A percentile compares a stretch with the other conserved stretches of the same genome.
phyloP scores from a whole-genome alignment of 78 protist genomes.

The Cavenderia fasciculata region DNA sequence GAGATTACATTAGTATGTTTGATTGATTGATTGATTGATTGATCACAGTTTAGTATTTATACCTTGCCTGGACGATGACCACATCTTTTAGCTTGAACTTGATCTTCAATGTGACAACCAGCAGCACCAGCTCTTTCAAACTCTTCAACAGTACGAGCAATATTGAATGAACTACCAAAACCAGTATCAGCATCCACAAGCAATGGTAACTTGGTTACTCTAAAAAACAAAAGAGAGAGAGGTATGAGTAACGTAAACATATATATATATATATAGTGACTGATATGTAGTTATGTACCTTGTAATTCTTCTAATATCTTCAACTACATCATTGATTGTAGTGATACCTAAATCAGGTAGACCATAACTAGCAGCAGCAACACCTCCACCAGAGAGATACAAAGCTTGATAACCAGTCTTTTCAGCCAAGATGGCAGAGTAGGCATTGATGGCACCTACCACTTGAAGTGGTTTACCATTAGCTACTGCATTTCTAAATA shows the following conservation, averaged over 20 bases:
- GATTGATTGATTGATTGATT: neutral
- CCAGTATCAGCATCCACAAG: slow-evolving; percentile 74
- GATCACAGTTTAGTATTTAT: neutral
- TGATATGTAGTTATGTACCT: neutral
- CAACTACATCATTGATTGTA: slow-evolving; percentile 65
- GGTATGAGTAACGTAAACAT: too few species aligned
- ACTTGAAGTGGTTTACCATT: slow-evolving; percentile 53
- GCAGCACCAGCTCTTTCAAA: slow-evolving; percentile 74
- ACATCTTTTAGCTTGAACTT: slow-evolving; percentile 45
- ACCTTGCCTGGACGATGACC: slow-evolving; percentile 71
- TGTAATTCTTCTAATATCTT: slow-evolving; percentile 57
- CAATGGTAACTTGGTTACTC: slow-evolving; percentile 57
- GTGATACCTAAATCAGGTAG: slow-evolving; percentile 71
- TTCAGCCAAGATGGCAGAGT: slow-evolving; percentile 63
- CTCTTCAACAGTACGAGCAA: slow-evolving; percentile 46
- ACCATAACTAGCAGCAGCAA: slow-evolving; percentile 65
- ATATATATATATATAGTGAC: too few species aligned
- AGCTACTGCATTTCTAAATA: slow-evolving; percentile 51
- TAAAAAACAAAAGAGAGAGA: too few species aligned
- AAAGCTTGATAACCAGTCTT: slow-evolving; percentile 57
- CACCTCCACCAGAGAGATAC: slow-evolving; percentile 56
- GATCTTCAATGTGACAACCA: slow-evolving; percentile 65
- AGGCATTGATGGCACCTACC: slow-evolving; percentile 60
- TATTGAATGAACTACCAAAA: slow-evolving; percentile 59
- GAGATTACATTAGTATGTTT: too few species aligned